Percentiles rank a stretch among this genome's conserved stretches.
phyloP scores from a whole-genome alignment of 306 rosid genomes.

The Quercus parvula region DNA sequence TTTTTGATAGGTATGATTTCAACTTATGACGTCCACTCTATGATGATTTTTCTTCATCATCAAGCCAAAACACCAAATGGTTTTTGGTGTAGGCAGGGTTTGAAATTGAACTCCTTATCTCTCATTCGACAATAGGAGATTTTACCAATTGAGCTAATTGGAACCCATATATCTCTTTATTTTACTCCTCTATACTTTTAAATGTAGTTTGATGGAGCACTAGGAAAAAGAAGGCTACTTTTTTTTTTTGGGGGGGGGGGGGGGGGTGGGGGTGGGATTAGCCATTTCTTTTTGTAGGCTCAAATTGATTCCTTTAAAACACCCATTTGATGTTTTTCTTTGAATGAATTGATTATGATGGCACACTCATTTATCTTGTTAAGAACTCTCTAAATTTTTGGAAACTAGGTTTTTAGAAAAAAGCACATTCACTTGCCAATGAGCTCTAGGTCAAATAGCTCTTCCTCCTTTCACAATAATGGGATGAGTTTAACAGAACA shows the following conservation, averaged over 20 bases:
- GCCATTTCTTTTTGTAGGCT: neutral
- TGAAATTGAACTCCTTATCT: too few species aligned
- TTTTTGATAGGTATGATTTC: neutral
- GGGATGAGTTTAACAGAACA: neutral
- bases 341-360: neutral
- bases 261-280: too few species aligned
- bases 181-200: neutral
- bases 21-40: accelerated
- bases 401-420: neutral
- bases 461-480: too few species aligned
- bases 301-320: neutral
- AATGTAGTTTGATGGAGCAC: too few species aligned
- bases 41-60: too few species aligned
- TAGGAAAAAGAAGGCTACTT: neutral
- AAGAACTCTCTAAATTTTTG: neutral
- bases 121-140: too few species aligned
- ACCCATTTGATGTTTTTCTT: neutral
- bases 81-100: neutral
- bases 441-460: too few species aligned
- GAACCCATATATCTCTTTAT: neutral
- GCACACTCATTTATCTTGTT: neutral
- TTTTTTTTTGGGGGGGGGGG: neutral
- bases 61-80: neutral
- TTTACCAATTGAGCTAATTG: too few species aligned
- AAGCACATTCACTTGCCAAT: neutral